These are phyloP conservation scores for Chlamydomonas sphaeroides DNA, from an alignment of 139 green algal species.

Conservation along the genomic window DNA sequence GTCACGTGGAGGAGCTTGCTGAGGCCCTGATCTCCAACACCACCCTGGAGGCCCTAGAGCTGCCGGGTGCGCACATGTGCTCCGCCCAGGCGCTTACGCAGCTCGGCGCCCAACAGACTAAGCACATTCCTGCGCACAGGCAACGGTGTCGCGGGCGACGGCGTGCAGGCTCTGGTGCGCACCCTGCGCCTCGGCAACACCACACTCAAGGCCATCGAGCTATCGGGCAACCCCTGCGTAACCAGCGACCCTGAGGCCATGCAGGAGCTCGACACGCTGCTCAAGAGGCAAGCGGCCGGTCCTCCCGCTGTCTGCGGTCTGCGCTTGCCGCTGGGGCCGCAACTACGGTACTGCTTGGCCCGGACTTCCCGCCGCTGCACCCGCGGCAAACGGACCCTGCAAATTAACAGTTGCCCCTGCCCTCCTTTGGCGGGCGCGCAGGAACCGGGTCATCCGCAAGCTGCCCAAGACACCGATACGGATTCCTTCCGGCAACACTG, in stretches of 20 bases:
- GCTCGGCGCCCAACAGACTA: no score
- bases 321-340: no score
- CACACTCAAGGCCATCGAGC: slow-evolving; percentile 18
- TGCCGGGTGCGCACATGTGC: slow-evolving; percentile 11
- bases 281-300: no score
- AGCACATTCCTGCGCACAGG: no score
- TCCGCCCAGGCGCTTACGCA: no score
- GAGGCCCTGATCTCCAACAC: background rate
- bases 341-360: no score
- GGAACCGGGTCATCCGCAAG: slow-evolving; percentile 36
- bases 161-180: background rate
- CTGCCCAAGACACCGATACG: background rate
- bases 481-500: background rate
- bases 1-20: no score
- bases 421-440: no score
- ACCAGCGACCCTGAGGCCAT: background rate
- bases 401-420: no score
- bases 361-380: no score
- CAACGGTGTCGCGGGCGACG: background rate
- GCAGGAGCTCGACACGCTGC: slow-evolving; percentile 14
- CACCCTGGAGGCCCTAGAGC: background rate
- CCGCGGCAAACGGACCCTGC: no score
- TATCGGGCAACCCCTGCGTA: slow-evolving; percentile 23
- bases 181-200: slow-evolving; percentile 2
- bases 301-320: no score